Evolutionary conservation across 2,329 filamentous ascomycete species (phyloP).

Genomic region (Calycina herbarum): DNA sequence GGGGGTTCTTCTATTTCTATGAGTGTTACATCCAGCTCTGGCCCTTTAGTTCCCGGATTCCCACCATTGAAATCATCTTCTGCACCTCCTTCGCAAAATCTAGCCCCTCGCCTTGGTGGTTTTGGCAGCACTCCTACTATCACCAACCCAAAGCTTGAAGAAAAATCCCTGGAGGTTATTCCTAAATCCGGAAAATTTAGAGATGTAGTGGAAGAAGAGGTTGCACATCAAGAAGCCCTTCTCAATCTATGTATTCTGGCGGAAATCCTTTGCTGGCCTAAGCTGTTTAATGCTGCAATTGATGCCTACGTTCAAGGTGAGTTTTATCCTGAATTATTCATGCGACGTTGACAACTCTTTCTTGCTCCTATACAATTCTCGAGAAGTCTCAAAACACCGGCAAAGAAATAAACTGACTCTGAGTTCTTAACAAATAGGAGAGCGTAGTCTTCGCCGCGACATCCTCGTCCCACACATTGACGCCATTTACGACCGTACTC

Average conservation of each 20-base stretch:
- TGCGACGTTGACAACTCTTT: not conserved
- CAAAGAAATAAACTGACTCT: not conserved
- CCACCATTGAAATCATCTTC: not conserved
- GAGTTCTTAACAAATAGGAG: not conserved
- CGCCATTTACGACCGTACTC: constrained; percentile 20
- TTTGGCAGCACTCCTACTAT: constrained; percentile 8
- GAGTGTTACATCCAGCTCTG: no score
- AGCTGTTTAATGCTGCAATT: constrained; percentile 21
- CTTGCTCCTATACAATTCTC: not conserved
- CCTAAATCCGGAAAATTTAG: constrained; percentile 1
- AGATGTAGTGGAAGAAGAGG: not conserved
- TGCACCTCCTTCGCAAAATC: not conserved
- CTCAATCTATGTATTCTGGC: constrained; percentile 23
- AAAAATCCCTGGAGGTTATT: constrained; percentile 7
- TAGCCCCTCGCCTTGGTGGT: not conserved
- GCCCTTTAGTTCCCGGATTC: not conserved
- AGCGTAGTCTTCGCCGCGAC: constrained; percentile 15
- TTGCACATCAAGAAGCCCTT: constrained; percentile 17
- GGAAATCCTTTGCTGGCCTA: constrained; percentile 22
- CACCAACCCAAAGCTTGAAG: not conserved
- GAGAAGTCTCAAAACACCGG: no score
- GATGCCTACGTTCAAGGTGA: constrained; percentile 17
- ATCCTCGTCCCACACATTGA: constrained; percentile 16
- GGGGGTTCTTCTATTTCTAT: no score
- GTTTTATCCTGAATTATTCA: not conserved